Conservation (phyloP, 768 basidiomycete species). For the Phylloporus arenicola region DNA sequence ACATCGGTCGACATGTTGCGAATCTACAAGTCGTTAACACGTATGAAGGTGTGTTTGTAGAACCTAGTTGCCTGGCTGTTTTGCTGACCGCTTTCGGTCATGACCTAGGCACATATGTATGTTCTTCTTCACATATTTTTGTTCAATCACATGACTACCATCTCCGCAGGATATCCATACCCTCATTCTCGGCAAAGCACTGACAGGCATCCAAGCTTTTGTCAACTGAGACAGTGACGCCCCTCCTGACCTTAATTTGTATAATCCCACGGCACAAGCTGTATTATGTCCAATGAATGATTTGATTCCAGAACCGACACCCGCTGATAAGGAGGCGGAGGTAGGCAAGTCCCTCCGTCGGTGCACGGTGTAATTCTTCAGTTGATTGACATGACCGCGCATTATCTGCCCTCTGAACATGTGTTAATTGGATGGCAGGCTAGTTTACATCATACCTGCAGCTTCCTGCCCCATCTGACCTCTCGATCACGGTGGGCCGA, state of each 20-base stretch:
- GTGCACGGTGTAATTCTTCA: not conserved
- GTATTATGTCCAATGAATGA: not conserved
- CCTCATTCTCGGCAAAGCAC: conserved; percentile 90
- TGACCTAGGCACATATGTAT: conserved; percentile 52
- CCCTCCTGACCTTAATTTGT: not conserved
- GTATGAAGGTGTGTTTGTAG: conserved; percentile 65
- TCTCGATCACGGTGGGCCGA: not conserved
- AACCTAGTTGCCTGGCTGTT: not conserved
- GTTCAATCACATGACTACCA: conserved; percentile 2
- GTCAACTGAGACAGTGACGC: conserved; percentile 37
- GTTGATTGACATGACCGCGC: not conserved
- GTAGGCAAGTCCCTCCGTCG: not conserved
- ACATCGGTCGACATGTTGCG: conserved; percentile 89
- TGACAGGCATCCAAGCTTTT: conserved; percentile 88
- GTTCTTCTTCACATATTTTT: conserved; percentile 15
- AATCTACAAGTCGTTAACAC: conserved; percentile 96
- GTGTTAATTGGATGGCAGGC: too few species aligned
- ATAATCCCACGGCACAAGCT: not conserved
- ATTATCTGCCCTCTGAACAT: not conserved
- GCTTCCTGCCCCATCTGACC: not conserved
- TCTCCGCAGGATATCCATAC: conserved; percentile 72
- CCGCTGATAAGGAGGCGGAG: not conserved
- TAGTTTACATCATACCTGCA: not conserved
- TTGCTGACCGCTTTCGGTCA: conserved; percentile 2
- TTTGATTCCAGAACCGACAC: not conserved